phyloP scores from a whole-genome alignment of 208 protist species.

The Lotmaria passim region DNA sequence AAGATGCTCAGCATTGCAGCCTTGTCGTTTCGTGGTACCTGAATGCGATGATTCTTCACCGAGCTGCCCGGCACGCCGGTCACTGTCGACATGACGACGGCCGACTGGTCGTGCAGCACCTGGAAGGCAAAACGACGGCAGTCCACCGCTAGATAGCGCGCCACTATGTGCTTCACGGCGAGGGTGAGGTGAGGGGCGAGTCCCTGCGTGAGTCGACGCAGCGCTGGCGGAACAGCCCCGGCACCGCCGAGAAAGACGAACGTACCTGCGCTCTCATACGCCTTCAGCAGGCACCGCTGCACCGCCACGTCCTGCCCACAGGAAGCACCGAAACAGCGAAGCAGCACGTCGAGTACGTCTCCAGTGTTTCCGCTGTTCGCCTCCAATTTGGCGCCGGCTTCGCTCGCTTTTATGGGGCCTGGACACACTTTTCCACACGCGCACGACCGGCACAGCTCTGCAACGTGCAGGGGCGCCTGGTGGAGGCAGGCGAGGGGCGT shows the following conservation, averaged over 20 bases:
- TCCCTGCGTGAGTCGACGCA: constrained; percentile 35
- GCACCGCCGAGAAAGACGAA: constrained; percentile 66
- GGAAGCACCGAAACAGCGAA: constrained; percentile 28
- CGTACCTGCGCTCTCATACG: constrained; percentile 26
- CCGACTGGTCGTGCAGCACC: constrained; percentile 62
- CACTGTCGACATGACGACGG: constrained; percentile 53
- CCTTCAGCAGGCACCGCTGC: constrained; percentile 60
- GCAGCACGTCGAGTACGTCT: constrained; percentile 34
- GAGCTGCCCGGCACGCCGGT: constrained; percentile 45
- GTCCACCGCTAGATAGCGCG: constrained; percentile 69
- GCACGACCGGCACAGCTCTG: constrained; percentile 19
- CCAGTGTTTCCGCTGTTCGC: background rate
- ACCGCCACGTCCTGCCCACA: constrained; percentile 37
- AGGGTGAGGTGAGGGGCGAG: constrained; percentile 52
- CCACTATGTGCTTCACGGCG: constrained; percentile 55
- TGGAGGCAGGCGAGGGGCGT: constrained; percentile 16
- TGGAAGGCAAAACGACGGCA: constrained; percentile 79
- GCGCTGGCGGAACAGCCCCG: constrained; percentile 43
- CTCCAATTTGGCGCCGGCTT: background rate
- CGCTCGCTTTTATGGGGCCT: constrained; percentile 10
- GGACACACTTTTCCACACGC: constrained; percentile 41
- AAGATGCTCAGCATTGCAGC: constrained; percentile 38
- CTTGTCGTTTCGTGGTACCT: constrained; percentile 49
- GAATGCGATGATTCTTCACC: constrained; percentile 36
- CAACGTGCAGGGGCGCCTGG: constrained; percentile 23